These are phyloP conservation scores for Mortierella sp. DNA, from an alignment of 371 early-diverging fungal genomes.

Conservation along the genomic window DNA sequence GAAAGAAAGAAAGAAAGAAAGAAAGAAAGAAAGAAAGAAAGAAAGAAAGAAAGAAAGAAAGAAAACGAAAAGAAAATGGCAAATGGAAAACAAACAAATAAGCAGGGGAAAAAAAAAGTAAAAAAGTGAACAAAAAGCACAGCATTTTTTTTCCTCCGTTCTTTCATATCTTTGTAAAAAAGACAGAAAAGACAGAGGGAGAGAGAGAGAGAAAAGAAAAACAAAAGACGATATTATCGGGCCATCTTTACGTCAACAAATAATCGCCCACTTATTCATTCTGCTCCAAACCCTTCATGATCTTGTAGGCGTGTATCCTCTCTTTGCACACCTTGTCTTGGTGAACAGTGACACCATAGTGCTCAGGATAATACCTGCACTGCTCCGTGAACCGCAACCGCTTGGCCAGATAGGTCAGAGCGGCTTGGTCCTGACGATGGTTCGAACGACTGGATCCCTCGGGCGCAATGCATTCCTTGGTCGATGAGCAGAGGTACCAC, in stretches of 20 bases:
- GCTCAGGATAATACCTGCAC: conserved; percentile 54
- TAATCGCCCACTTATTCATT: conserved; percentile 5
- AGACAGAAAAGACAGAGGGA: too few relatives aligned
- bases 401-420: conserved; percentile 62
- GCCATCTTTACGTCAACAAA: not conserved
- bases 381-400: conserved; percentile 36
- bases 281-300: conserved; percentile 42
- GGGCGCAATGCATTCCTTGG: conserved; percentile 73
- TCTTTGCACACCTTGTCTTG: conserved; percentile 61
- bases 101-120: too few relatives aligned
- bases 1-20: not conserved
- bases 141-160: too few relatives aligned
- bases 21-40: not conserved
- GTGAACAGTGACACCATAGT: conserved; percentile 65
- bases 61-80: not conserved
- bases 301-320: conserved; percentile 53
- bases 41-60: not conserved
- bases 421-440: conserved; percentile 76
- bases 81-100: too few relatives aligned
- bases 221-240: not conserved
- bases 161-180: too few relatives aligned
- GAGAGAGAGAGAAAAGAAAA: not conserved
- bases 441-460: conserved; percentile 65
- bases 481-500: conserved; percentile 68
- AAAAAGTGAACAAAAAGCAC: too few relatives aligned